Evolutionary conservation across 148 eudicot species (phyloP).

Genomic region (Camellia granthamiana): DNA sequence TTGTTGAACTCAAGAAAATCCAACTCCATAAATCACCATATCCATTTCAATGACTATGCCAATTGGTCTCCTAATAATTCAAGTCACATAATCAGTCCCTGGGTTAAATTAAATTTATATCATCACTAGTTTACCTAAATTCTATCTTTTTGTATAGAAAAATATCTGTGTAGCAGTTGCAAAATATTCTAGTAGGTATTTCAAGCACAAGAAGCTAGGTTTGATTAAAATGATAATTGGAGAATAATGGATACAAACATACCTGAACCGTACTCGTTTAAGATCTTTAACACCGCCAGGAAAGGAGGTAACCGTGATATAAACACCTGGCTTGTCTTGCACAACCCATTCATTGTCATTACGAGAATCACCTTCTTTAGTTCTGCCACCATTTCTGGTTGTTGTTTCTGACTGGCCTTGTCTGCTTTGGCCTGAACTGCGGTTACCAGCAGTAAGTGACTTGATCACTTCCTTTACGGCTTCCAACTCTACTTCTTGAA

Average conservation of each 20-base stretch:
- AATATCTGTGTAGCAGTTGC: not conserved
- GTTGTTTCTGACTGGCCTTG: conserved; percentile 40
- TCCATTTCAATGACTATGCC: not conserved
- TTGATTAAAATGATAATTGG: not conserved
- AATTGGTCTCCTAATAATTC: not conserved
- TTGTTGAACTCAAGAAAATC: too few relatives aligned
- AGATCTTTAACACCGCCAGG: conserved; percentile 91
- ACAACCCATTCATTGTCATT: conserved; percentile 86
- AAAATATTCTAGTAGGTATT: not conserved
- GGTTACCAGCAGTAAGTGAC: conserved; percentile 50
- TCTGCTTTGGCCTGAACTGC: conserved; percentile 52
- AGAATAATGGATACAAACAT: conserved; percentile 19
- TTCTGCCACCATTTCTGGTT: conserved; percentile 51
- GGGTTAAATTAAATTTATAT: not conserved
- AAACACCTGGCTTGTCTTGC: conserved; percentile 96
- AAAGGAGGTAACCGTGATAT: conserved; percentile 78
- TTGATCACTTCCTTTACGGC: conserved; percentile 93
- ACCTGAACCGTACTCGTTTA: conserved; percentile 96
- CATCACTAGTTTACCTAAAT: not conserved
- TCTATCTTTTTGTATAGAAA: not conserved
- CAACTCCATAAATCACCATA: too few relatives aligned
- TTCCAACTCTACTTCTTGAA: conserved; percentile 74
- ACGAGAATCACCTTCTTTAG: conserved; percentile 60
- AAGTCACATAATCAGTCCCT: not conserved
- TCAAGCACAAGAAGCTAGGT: not conserved